Base-by-base conservation (phyloP, 1,139 yeast species). In the Sugiyamaella pinicola region DNA sequence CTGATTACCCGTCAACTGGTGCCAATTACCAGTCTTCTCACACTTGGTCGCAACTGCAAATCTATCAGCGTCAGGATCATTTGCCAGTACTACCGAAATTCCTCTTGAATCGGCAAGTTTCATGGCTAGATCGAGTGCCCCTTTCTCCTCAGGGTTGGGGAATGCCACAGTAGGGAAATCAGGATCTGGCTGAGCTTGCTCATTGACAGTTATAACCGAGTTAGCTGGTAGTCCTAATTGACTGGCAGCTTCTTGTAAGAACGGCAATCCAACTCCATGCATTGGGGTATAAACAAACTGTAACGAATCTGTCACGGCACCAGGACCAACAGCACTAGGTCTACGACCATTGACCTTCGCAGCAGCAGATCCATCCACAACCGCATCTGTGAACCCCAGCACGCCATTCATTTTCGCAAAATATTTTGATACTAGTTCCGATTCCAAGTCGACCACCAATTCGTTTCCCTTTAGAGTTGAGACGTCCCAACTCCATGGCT, bases 61-160 rank as follows among this genome's bases (percentile, higher is more conserved):
- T 55, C 99, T 75, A 68, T 93, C 99, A 1, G 98, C 99, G 70
- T 93, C 98, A 0, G 99, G 98, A 65, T 93, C 99, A 67, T 85
- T 91, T 1, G 97, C 96, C 5, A 93, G 62, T 1, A 91, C 93
- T 41, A 90, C 67, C 4, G 72, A 67, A 29, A 79, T 67, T 0
- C 74, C 77, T 15, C 65, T 58, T 1, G 62, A 64, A 44, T 75
- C 73, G 0, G 90, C 93, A 1, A 72, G 67, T 13, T 67, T 55
- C 28, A 84, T 84, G 0, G 96, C 93, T 49, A 85, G 65, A 59
- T 83, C 86, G 55, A 93, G 74, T 0, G 98, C 98, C 1, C 97
- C 97, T 57, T 82, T 81, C 65, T 93, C 99, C 69, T 93, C 99
- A 0, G 99, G 99, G 63, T 93, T 93, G 3, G 99, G 99, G 65